Evolutionary conservation across 2,329 filamentous ascomycete species (phyloP).

Genomic region (Fusarium pseudograminearum): DNA sequence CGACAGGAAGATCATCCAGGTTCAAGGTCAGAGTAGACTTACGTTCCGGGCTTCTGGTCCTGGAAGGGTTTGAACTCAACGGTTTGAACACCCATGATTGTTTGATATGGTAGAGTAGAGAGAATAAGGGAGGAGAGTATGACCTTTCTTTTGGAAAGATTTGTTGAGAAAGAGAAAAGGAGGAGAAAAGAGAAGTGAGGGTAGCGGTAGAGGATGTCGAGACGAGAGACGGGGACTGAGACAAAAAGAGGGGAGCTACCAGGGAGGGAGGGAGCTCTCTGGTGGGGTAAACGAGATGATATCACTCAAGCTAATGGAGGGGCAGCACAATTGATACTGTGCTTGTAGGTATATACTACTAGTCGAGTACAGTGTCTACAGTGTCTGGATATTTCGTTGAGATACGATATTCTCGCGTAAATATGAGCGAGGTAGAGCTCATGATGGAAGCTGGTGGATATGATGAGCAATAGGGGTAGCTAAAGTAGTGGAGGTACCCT

Average conservation of each 20-base stretch:
- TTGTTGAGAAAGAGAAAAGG: conserved; percentile 35
- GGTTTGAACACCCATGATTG: conserved; percentile 77
- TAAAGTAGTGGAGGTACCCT: background rate
- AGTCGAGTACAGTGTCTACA: conserved; percentile 25
- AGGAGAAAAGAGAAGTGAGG: conserved; percentile 21
- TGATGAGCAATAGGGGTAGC: background rate
- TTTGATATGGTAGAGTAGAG: conserved; percentile 8
- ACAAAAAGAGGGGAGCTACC: conserved; percentile 47
- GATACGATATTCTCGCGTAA: conserved; percentile 15
- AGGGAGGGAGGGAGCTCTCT: conserved; percentile 44
- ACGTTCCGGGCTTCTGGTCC: conserved; percentile 99
- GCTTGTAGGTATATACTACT: fast-evolving
- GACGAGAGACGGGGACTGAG: conserved; percentile 24
- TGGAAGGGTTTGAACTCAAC: conserved; percentile 87
- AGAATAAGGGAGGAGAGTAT: conserved; percentile 5
- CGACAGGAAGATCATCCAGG: conserved; percentile 11
- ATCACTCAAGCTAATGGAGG: conserved; percentile 49
- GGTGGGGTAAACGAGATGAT: conserved; percentile 46
- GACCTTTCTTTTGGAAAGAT: background rate
- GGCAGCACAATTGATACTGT: conserved; percentile 45
- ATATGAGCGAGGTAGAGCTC: conserved; percentile 14
- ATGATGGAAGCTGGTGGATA: conserved; percentile 23
- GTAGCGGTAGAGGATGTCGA: conserved; percentile 22
- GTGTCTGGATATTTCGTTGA: conserved; percentile 11
- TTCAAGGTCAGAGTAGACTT: conserved; percentile 45